Percentiles rank a stretch among this genome's conserved stretches.
phyloP scores from a whole-genome alignment of 2,329 filamentous ascomycete species.

The Penicillium sp. region DNA sequence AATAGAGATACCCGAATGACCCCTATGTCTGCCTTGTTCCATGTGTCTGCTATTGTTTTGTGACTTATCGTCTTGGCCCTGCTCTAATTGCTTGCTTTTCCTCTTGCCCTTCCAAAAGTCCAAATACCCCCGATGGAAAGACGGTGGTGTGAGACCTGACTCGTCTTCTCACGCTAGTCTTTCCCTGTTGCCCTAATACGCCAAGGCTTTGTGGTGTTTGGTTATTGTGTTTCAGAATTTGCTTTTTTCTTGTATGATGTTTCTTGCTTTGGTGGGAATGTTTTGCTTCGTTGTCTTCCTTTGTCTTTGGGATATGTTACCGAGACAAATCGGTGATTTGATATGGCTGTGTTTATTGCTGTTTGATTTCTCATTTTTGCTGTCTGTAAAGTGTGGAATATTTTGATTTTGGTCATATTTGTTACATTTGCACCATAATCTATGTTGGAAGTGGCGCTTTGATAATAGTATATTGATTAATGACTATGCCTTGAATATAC shows the following conservation, averaged over 20 bases:
- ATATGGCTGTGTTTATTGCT: neutral
- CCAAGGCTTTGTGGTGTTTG: neutral
- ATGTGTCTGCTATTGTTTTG: neutral
- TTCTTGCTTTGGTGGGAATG: neutral
- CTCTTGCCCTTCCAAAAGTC: neutral
- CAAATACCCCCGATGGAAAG: neutral
- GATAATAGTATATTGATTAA: neutral
- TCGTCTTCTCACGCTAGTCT: neutral
- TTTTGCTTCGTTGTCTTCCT: neutral
- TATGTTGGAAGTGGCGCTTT: neutral
- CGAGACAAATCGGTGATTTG: neutral
- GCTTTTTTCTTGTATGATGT: neutral
- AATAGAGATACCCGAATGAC: conserved; percentile 13
- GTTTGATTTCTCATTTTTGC: neutral
- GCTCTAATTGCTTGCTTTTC: neutral
- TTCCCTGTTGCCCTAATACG: neutral
- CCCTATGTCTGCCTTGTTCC: neutral
- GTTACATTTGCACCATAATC: neutral
- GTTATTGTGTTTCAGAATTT: neutral
- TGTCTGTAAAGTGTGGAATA: neutral
- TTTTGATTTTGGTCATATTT: neutral
- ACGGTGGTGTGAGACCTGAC: neutral
- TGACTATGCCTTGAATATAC: neutral
- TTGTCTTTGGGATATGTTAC: neutral
- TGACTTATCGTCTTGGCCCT: neutral